These are phyloP conservation scores for Earliella scabrosa DNA, from an alignment of 1,284 basidiomycete genomes.

Conservation along the genomic window DNA sequence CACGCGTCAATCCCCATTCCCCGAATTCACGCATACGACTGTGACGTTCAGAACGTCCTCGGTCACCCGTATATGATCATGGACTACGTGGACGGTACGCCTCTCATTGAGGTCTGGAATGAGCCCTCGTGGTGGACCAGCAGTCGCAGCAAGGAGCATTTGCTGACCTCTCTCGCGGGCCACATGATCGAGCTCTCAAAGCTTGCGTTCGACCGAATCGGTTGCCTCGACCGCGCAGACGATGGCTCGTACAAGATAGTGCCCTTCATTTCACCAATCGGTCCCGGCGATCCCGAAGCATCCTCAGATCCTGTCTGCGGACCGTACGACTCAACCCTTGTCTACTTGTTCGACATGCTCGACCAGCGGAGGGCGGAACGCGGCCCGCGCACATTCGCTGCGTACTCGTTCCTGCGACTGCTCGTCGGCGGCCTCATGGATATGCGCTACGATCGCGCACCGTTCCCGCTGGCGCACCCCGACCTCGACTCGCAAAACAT, in stretches of 20 bases:
- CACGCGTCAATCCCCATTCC: background rate
- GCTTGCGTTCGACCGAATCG: constrained; percentile 5
- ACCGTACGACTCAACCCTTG: background rate
- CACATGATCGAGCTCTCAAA: constrained; percentile 4
- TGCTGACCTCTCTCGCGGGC: constrained; percentile 2
- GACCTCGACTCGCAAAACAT: constrained; percentile 18
- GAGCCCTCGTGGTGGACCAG: constrained; percentile 1
- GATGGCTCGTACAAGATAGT: background rate
- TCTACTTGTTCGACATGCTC: background rate
- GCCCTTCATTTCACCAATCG: background rate
- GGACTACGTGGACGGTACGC: background rate
- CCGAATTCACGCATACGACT: background rate
- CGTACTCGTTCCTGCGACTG: background rate
- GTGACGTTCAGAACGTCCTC: background rate
- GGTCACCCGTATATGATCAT: background rate
- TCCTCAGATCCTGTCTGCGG: background rate
- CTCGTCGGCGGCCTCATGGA: constrained; percentile 4
- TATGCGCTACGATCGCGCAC: background rate
- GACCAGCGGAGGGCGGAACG: background rate
- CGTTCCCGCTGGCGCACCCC: constrained; percentile 5
- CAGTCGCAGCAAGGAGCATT: background rate
- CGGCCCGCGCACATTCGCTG: background rate
- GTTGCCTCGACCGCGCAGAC: background rate
- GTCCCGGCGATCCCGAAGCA: background rate
- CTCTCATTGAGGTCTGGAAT: constrained; percentile 8